These are phyloP conservation scores for Lepidium didymum DNA, from an alignment of 345 rosid species.

Conservation along the genomic window DNA sequence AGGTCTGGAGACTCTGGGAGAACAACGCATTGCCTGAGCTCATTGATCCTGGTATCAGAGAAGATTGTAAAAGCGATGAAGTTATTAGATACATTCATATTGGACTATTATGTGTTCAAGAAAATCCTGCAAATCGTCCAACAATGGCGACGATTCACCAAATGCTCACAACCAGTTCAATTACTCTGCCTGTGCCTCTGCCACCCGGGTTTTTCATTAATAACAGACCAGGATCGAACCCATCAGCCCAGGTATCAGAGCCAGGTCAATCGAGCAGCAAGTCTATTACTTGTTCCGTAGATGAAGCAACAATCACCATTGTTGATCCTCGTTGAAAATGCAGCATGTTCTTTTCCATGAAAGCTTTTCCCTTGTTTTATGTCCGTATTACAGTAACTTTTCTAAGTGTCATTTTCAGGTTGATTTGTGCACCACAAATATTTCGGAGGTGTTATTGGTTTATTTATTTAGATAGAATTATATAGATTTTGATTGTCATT, in stretches of 20 bases:
- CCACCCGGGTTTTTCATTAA: conserved; percentile 16
- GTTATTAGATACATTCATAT: conserved; percentile 18
- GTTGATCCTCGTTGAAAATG: conserved; percentile 14
- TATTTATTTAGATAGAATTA: too few species aligned
- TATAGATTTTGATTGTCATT: too few species aligned
- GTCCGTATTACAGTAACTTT: not conserved
- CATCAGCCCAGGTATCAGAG: not conserved
- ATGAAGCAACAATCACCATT: conserved; percentile 18
- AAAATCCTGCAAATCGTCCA: conserved; percentile 19
- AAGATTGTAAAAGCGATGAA: conserved; percentile 2
- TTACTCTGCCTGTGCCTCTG: conserved; percentile 10
- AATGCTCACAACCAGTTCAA: conserved; percentile 16
- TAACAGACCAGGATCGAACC: not conserved
- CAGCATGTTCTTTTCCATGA: not conserved
- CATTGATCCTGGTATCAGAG: conserved; percentile 2
- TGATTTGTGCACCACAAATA: not conserved
- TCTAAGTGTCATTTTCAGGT: not conserved
- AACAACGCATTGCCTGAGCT: not conserved
- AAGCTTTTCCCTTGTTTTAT: not conserved
- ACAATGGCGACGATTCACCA: not conserved
- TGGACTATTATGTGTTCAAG: conserved; percentile 29
- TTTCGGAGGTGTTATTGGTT: too few species aligned
- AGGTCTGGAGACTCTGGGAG: conserved; percentile 30
- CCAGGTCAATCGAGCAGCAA: not conserved
- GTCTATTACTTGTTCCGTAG: conserved; percentile 4